These are phyloP conservation scores for Dissophora ornata DNA, from an alignment of 192 early-diverging fungal genomes.

Conservation along the genomic window DNA sequence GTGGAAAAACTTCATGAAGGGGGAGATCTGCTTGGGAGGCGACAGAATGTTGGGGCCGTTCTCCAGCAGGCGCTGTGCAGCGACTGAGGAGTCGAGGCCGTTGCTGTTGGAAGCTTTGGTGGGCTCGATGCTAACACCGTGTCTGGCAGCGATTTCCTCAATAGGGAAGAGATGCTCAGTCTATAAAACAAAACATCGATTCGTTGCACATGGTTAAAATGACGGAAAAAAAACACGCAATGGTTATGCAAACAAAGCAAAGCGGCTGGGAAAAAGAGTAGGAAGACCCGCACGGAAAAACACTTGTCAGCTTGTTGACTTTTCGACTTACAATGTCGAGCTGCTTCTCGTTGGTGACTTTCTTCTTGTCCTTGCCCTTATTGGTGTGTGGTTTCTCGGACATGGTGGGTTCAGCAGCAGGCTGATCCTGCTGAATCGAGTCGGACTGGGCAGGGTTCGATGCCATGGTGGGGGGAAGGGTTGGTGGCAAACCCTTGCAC, in stretches of 20 bases:
- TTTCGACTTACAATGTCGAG: conserved; percentile 37
- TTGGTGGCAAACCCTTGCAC: not conserved
- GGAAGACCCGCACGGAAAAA: too few species aligned
- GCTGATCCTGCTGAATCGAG: not conserved
- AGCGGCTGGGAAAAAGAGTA: not conserved
- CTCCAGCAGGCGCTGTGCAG: conserved; percentile 67
- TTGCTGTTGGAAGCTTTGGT: conserved; percentile 72
- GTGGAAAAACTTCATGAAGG: conserved; percentile 79
- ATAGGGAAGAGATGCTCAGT: conserved; percentile 60
- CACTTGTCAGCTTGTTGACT: not conserved
- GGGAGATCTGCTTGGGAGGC: conserved; percentile 85
- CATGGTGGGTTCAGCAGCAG: not conserved
- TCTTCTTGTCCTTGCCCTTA: conserved; percentile 4
- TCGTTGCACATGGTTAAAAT: not conserved
- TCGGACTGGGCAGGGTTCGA: too few species aligned
- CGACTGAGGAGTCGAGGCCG: conserved; percentile 75
- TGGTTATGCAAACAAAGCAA: not conserved
- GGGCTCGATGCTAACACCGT: conserved; percentile 58
- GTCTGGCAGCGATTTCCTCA: conserved; percentile 56
- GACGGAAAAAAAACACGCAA: not conserved
- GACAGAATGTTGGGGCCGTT: conserved; percentile 88
- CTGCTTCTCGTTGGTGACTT: conserved; percentile 12
- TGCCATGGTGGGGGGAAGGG: not conserved
- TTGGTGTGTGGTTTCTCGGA: conserved; percentile 1
- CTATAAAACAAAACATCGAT: conserved; percentile 1